phyloP scores from a whole-genome alignment of 257 asterid genomes.

The Apocynum venetum region DNA sequence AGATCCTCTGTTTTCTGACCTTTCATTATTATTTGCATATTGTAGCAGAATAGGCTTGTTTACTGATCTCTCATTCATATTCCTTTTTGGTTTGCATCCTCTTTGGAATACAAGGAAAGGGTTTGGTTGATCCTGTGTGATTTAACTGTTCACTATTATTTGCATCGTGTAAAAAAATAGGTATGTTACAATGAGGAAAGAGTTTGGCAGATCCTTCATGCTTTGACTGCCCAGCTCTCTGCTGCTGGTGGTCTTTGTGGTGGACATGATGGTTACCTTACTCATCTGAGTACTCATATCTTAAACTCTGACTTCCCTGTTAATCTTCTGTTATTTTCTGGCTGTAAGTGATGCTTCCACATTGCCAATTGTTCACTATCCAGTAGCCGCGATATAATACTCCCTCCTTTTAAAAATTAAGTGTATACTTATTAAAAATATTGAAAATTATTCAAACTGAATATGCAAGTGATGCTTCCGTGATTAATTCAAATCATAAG shows the following conservation, averaged over 20 bases:
- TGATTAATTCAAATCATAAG: background rate
- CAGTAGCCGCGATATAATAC: too few species aligned
- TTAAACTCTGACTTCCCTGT: background rate
- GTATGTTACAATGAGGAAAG: slow-evolving; percentile 15
- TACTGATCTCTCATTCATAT: background rate
- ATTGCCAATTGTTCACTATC: too few species aligned
- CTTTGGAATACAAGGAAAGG: background rate
- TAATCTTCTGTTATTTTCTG: background rate
- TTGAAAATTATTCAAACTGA: too few species aligned
- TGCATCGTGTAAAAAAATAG: background rate
- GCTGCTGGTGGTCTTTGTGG: slow-evolving; percentile 17
- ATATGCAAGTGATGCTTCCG: background rate
- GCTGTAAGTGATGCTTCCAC: background rate
- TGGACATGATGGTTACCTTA: slow-evolving; percentile 12
- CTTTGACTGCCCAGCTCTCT: slow-evolving; percentile 13
- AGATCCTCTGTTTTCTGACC: background rate
- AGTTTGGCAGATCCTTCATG: slow-evolving; percentile 18
- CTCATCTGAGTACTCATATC: slow-evolving; percentile 22
- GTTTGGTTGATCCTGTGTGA: background rate
- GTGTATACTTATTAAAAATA: too few species aligned
- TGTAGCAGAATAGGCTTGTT: background rate
- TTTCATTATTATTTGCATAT: background rate
- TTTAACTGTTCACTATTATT: background rate
- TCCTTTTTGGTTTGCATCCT: background rate
- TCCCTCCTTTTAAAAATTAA: too few species aligned